Base-by-base conservation (phyloP, 805 yeast genomes). In the Metschnikowia lachancei region DNA sequence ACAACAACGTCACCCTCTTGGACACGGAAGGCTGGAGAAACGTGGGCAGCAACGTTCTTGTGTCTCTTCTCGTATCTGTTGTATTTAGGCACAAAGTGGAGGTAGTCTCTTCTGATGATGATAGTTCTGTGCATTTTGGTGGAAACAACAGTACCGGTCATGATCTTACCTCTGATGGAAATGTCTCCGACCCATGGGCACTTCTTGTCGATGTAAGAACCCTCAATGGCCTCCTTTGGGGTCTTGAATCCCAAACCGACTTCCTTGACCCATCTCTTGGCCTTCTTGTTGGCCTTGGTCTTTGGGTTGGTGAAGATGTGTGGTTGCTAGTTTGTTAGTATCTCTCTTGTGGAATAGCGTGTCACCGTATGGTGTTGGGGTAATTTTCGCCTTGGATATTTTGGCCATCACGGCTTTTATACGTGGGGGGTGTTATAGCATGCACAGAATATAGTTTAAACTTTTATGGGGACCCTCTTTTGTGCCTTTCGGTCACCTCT, bases 51-150 rank as follows among this genome's bases (percentile, higher is more conserved):
- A 59, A 94, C 83, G 86, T 94, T 94, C 94, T 94, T 94, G 88
- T 94, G 99, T 83, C 99, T 90, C 88, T 94, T 94, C 83, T 94
- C 99, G 88, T 90, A 94, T 87, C 99, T 91, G 96, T 92, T 94
- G 83, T 94, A 94, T 86, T 94, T 94, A 78, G 98, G 96, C 77
- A 94, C 87, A 82, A 89, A 94, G 83, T 94, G 99, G 76, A 94
- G 88, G 95, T 94, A 94, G 75, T 94, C 98, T 82, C 99, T 92
- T 86, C 99, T 91, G 82, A 94, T 87, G 76, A 94, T 86, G 81
- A 94, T 87, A 69, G 99, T 94, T 84, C 99, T 94, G 95, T 94
- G 99, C 99, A 94, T 94, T 84, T 94, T 94, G 85, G 99, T 91
- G 70, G 99, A 94, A 65, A 94, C 97, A 79, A 94, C 99, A 73